phyloP scores from a whole-genome alignment of 345 rosid genomes.

The Pistacia integerrima region DNA sequence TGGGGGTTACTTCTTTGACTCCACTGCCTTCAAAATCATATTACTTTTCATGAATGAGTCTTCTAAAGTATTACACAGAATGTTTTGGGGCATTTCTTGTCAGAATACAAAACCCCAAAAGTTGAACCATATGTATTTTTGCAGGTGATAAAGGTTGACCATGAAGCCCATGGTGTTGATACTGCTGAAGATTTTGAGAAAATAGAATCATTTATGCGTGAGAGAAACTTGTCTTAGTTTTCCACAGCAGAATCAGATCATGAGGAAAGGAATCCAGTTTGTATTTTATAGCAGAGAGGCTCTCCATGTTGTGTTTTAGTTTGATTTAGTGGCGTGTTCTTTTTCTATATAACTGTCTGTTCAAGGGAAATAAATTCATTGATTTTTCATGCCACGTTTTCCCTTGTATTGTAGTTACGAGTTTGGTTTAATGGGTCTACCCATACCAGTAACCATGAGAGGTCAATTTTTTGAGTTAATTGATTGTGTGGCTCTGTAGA shows the following conservation, averaged over 20 bases:
- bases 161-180: constrained; percentile 93
- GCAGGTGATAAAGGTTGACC: constrained; percentile 92
- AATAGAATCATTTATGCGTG: constrained; percentile 79
- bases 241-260: neutral
- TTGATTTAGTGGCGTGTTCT: too few relatives aligned
- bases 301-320: too few relatives aligned
- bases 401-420: too few relatives aligned
- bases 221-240: constrained; percentile 56
- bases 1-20: neutral
- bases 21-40: neutral
- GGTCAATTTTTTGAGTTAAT: too few relatives aligned
- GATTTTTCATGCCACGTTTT: too few relatives aligned
- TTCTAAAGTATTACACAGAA: neutral
- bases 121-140: neutral
- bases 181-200: constrained; percentile 78
- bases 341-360: too few relatives aligned
- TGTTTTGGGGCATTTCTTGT: neutral
- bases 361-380: too few relatives aligned
- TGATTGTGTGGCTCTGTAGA: too few relatives aligned
- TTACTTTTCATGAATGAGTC: neutral
- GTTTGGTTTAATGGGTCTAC: too few relatives aligned
- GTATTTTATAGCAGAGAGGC: neutral
- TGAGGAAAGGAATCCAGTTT: neutral
- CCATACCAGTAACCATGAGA: too few relatives aligned
- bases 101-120: neutral